Percentiles rank a stretch among this genome's conserved stretches.
Conservation (phyloP, 192 early-diverging fungal genomes). For the Backusella tuberculispora region DNA sequence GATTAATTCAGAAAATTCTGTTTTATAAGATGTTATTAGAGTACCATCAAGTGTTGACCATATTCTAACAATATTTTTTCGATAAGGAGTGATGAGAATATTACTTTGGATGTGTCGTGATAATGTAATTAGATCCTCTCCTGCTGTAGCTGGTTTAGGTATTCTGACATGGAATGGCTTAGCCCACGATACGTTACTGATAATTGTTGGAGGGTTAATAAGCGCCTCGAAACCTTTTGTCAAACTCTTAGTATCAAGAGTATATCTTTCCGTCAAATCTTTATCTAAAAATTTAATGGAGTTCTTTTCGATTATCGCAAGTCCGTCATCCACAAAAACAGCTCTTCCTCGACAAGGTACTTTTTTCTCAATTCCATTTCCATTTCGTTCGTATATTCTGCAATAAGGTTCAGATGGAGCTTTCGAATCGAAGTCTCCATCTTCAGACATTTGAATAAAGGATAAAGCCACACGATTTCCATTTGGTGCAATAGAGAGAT, state of each 20-base stretch:
- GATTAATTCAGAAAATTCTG: background rate
- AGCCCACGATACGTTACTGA: background rate
- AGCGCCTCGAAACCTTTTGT: background rate
- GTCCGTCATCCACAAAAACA: background rate
- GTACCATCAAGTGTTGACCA: conserved; percentile 1
- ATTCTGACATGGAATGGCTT: background rate
- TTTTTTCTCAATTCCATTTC: background rate
- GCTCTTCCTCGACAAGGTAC: background rate
- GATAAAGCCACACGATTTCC: background rate
- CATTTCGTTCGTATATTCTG: background rate
- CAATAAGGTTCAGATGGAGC: background rate
- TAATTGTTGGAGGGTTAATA: background rate
- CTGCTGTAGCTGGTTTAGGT: background rate
- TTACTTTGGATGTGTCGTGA: background rate
- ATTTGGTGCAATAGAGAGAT: background rate
- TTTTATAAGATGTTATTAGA: conserved; percentile 3
- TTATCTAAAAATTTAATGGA: background rate
- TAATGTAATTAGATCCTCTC: background rate
- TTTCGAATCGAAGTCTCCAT: background rate
- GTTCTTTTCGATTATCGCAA: background rate
- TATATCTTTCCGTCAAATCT: background rate
- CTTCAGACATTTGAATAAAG: background rate
- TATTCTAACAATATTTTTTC: conserved; percentile 6
- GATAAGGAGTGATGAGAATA: background rate
- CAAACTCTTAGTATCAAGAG: background rate